A percentile compares a stretch with the other conserved stretches of the same genome.
Conservation (phyloP, 2,329 filamentous ascomycete species). For the Ophiostoma sp. region DNA sequence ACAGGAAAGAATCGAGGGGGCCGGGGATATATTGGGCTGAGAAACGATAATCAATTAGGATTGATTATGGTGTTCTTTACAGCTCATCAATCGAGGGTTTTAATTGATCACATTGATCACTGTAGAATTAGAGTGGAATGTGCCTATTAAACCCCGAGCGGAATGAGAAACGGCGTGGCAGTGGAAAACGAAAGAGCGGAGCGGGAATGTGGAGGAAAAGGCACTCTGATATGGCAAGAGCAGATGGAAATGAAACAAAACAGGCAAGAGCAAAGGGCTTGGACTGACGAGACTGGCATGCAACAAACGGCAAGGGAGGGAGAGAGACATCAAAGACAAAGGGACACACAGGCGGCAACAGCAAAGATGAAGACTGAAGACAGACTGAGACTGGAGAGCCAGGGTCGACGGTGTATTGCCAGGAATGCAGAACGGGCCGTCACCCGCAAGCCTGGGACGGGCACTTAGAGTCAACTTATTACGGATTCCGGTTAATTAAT, state of each 20-base stretch:
- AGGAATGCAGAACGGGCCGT: conserved; percentile 15
- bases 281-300: background rate
- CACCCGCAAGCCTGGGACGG: background rate
- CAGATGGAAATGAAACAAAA: conserved; percentile 1
- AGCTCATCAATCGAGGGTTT: background rate
- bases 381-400: background rate
- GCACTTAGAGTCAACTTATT: background rate
- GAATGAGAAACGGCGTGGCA: conserved; percentile 8
- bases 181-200: background rate
- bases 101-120: background rate
- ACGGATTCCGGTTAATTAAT: background rate
- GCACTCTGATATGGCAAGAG: background rate
- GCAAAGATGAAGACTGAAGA: no score
- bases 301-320: background rate
- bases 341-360: background rate
- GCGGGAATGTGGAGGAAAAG: background rate
- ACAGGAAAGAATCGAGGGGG: background rate
- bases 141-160: conserved; percentile 2
- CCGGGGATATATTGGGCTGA: background rate
- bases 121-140: conserved; percentile 6
- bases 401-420: background rate
- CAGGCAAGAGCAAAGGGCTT: conserved; percentile 8
- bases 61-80: background rate
- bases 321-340: background rate
- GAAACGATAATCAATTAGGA: background rate